Evolutionary conservation across 495 filamentous ascomycete species (phyloP).

Genomic region (Hyphodiscus hymeniophilus): DNA sequence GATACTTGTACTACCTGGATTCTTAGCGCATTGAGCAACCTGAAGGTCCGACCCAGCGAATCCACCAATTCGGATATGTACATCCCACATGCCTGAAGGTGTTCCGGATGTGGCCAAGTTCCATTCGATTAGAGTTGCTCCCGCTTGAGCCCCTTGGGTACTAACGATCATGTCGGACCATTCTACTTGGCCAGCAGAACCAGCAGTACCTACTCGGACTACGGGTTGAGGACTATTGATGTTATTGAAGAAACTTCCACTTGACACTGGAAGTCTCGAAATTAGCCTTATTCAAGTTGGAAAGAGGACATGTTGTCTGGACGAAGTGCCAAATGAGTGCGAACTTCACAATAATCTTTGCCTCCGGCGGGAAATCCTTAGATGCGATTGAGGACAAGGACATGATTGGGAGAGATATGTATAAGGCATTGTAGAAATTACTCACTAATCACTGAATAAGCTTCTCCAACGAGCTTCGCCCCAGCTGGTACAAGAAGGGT

Average conservation of each 20-base stretch:
- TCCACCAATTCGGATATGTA: constrained; percentile 38
- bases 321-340: too few relatives aligned
- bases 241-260: constrained; percentile 41
- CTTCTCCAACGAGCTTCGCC: constrained; percentile 36
- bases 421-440: too few relatives aligned
- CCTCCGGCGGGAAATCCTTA: too few relatives aligned
- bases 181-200: constrained; percentile 45
- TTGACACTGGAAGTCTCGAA: too few relatives aligned
- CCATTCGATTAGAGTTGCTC: constrained; percentile 34
- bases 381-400: too few relatives aligned
- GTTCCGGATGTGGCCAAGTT: constrained; percentile 8
- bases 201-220: constrained; percentile 45
- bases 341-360: too few relatives aligned
- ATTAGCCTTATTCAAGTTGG: too few relatives aligned
- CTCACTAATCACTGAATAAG: constrained; percentile 38
- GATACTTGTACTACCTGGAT: background rate
- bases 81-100: constrained; percentile 26
- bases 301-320: too few relatives aligned
- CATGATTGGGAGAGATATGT: too few relatives aligned
- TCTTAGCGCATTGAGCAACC: constrained; percentile 27
- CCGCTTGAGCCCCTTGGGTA: constrained; percentile 34
- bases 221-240: constrained; percentile 38
- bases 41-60: constrained; percentile 34
- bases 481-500: constrained; percentile 48
- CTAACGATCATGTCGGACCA: constrained; percentile 48